Evolutionary conservation across 2,329 filamentous ascomycete species (phyloP).

Genomic region (Diplodia scrobiculata): DNA sequence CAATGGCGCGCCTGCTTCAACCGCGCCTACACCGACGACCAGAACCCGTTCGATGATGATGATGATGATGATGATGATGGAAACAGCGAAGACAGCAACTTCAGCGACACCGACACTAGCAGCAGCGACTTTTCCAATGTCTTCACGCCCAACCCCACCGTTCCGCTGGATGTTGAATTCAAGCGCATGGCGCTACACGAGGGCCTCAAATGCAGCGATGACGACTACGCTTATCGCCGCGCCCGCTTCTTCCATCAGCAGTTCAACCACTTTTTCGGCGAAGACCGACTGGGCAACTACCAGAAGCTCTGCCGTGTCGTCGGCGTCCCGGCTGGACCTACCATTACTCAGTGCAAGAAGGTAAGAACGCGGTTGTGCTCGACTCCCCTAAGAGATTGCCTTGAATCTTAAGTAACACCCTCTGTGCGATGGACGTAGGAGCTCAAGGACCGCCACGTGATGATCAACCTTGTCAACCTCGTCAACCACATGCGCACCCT

Average conservation of each 20-base stretch:
- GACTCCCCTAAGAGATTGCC: not conserved
- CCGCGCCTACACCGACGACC: not conserved
- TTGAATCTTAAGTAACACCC: not conserved
- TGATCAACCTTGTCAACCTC: conserved; percentile 36
- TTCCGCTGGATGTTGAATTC: not conserved
- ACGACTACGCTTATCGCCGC: not conserved
- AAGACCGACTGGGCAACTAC: conserved; percentile 34
- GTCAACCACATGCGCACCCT: conserved; percentile 35
- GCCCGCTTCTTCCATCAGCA: conserved; percentile 21
- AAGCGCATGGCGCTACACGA: not conserved
- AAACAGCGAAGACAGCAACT: not conserved
- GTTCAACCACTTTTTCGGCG: conserved; percentile 34
- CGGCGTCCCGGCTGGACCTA: conserved; percentile 32
- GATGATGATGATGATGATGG: not conserved
- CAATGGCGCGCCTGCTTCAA: conserved; percentile 34
- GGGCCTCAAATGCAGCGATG: not conserved
- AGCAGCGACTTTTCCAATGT: too few species aligned
- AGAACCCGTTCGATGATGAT: not conserved
- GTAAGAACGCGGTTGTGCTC: conserved; percentile 27
- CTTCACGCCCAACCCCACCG: not conserved
- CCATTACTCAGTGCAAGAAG: conserved; percentile 38
- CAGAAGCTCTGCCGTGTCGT: conserved; percentile 38
- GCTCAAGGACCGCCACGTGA: conserved; percentile 27
- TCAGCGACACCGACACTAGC: not conserved
- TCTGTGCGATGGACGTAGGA: conserved; percentile 28